These are phyloP conservation scores for Trypanosoma rangeli DNA, from an alignment of 208 protist species.

Conservation along the genomic window DNA sequence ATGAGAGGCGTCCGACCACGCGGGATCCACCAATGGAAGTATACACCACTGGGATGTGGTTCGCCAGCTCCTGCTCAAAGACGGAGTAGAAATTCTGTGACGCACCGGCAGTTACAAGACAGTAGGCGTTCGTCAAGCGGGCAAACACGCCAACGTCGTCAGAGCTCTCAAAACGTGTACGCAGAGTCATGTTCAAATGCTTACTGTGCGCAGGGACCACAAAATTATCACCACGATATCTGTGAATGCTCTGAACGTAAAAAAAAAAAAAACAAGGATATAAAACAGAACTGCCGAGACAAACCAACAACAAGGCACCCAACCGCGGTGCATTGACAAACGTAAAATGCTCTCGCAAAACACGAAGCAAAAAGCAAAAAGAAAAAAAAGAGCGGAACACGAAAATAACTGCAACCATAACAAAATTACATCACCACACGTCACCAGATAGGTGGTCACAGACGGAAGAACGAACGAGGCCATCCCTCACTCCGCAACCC, in stretches of 20 bases:
- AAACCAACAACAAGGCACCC: no score
- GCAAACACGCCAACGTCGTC: constrained; percentile 99
- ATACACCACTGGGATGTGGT: constrained; percentile 98
- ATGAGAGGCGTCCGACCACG: constrained; percentile 97
- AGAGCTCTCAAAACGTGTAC: constrained; percentile 98
- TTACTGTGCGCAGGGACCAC: background rate
- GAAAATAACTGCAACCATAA: no score
- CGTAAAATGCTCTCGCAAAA: no score
- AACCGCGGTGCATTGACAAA: no score
- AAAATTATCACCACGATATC: background rate
- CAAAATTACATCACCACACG: no score
- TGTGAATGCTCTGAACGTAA: background rate
- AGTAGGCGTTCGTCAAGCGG: constrained; percentile 99
- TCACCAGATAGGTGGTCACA: no score
- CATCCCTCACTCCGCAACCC: background rate
- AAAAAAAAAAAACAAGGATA: constrained; percentile 24
- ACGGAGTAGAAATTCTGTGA: constrained; percentile 99
- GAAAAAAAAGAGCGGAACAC: no score
- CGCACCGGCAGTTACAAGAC: constrained; percentile 95
- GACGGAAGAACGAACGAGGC: background rate
- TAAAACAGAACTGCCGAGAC: background rate
- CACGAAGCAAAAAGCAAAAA: no score
- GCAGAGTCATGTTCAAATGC: constrained; percentile 74
- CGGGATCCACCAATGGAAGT: constrained; percentile 95
- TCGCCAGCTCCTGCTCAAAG: constrained; percentile 98